Evolutionary conservation across 768 basidiomycete genomes (phyloP).

Genomic region (Holtermannia corniformis): DNA sequence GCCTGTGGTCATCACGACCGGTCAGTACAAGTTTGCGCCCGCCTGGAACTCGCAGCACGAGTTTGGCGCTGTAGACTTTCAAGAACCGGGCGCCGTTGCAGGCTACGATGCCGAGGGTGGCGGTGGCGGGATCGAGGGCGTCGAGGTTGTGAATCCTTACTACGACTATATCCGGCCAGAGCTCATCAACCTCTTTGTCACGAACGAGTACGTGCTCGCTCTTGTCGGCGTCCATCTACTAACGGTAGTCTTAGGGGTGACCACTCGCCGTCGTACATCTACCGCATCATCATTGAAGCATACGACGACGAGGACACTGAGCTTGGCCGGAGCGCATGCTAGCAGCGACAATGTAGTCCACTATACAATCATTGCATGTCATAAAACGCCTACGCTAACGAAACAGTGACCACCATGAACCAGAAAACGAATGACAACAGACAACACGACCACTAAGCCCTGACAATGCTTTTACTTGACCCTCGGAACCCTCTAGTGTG

Average conservation of each 20-base stretch:
- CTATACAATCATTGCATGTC: no score
- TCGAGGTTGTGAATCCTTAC: conserved; percentile 90
- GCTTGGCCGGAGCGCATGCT: conserved; percentile 44
- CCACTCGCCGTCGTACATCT: conserved; percentile 85
- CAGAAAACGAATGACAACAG: no score
- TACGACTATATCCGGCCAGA: conserved; percentile 93
- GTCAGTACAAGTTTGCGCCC: conserved; percentile 93
- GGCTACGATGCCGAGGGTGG: conserved; percentile 53
- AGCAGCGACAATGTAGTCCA: background rate
- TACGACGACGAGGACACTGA: conserved; percentile 93
- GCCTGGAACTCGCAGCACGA: conserved; percentile 45
- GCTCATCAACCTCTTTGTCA: conserved; percentile 84
- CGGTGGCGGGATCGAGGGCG: conserved; percentile 67
- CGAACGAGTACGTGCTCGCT: conserved; percentile 70
- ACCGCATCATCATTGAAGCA: conserved; percentile 77
- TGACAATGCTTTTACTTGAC: no score
- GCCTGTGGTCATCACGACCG: conserved; percentile 85
- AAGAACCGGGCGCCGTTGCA: conserved; percentile 31
- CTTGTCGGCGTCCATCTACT: background rate
- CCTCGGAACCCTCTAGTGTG: no score
- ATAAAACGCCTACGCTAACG: no score
- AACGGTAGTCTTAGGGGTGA: conserved; percentile 57
- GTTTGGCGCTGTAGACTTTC: conserved; percentile 37
- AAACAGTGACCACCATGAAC: no score
- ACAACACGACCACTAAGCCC: no score